Conservation (phyloP, 768 basidiomycete species). For the Mycena olivaceomarginata region DNA sequence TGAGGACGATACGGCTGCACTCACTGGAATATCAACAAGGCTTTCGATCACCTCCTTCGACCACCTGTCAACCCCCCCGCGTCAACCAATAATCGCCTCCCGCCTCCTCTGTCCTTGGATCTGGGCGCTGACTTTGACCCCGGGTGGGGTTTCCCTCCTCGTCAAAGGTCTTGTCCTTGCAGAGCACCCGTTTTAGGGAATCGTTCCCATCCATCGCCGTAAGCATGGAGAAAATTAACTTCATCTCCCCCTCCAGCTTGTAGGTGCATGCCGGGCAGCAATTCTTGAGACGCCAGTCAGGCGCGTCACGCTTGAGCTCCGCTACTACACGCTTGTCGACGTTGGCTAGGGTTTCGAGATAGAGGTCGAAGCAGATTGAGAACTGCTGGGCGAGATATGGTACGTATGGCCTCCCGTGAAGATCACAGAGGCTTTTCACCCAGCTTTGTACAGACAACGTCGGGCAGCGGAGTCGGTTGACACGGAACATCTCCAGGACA, state of each 20-base stretch:
- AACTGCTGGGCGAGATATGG: neutral
- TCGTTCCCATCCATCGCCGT: neutral
- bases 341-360: neutral
- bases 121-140: no score
- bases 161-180: no score
- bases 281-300: slow-evolving; percentile 13
- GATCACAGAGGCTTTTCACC: neutral
- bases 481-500: neutral
- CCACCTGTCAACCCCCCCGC: no score
- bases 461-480: neutral
- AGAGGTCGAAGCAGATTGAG: neutral
- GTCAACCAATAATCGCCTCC: no score
- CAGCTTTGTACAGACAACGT: neutral
- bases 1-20: no score
- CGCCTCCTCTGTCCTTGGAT: no score
- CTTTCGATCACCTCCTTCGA: no score
- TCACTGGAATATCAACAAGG: no score
- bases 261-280: slow-evolving; percentile 16
- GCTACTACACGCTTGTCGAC: no score
- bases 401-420: neutral
- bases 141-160: no score
- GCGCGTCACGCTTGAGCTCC: neutral
- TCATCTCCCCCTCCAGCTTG: slow-evolving; percentile 8
- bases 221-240: neutral
- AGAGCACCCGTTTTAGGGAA: no score